phyloP scores from a whole-genome alignment of 352 stramenopile genomes.

The Phytopythium vexans region DNA sequence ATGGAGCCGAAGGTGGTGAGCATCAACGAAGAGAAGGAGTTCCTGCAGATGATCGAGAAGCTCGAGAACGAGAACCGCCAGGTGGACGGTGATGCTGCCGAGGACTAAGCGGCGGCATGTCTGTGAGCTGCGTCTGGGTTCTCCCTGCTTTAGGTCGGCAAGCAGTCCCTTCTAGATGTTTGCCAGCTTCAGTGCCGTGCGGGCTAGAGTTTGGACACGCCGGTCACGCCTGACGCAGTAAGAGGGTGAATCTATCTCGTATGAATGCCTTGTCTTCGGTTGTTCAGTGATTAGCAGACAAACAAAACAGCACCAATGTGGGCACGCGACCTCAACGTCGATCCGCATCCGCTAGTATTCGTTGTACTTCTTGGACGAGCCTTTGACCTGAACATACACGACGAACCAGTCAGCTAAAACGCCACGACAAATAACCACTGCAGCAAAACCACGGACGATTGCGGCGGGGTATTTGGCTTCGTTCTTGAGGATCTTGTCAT shows the following conservation, averaged over 20 bases:
- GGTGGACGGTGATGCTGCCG: constrained; percentile 96
- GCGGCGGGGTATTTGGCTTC: constrained; percentile 74
- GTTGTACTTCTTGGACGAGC: constrained; percentile 77
- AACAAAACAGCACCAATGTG: too few species aligned
- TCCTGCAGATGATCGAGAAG: constrained; percentile 99
- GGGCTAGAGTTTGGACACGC: background rate
- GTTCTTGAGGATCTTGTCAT: constrained; percentile 92
- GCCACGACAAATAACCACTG: background rate
- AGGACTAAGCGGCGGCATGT: constrained; percentile 70
- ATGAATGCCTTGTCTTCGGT: background rate
- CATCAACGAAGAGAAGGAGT: constrained; percentile 98
- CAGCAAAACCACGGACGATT: constrained; percentile 15
- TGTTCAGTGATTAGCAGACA: background rate
- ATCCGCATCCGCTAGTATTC: constrained; percentile 68
- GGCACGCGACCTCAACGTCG: background rate
- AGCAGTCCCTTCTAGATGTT: background rate
- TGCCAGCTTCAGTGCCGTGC: background rate
- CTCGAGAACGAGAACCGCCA: constrained; percentile 98
- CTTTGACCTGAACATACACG: constrained; percentile 34
- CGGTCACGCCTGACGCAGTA: constrained; percentile 8
- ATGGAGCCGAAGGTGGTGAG: constrained; percentile 99
- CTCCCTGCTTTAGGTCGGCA: background rate
- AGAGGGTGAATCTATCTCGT: background rate
- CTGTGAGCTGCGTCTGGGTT: background rate
- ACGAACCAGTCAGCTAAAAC: background rate